A percentile compares a stretch with the other conserved stretches of the same genome.
Evolutionary conservation across 2,329 filamentous ascomycete species (phyloP).

Genomic region (Arthrobotrys megalospora): DNA sequence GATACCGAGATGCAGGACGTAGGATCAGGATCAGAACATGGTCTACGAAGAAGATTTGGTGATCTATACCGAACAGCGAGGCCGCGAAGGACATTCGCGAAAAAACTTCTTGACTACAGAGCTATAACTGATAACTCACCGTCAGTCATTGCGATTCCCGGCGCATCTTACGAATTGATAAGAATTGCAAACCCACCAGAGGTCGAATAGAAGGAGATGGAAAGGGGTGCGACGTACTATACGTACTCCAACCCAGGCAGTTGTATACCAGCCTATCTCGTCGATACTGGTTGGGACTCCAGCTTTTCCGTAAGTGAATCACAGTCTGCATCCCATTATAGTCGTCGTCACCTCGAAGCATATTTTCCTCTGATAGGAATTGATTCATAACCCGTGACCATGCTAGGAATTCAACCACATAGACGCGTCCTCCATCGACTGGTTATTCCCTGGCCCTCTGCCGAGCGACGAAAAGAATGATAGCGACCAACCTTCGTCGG

Average conservation of each 20-base stretch:
- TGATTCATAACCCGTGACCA: too few relatives aligned
- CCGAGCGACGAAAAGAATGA: conserved; percentile 8
- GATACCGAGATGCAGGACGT: too few relatives aligned
- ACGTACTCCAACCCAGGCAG: not conserved
- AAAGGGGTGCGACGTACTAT: not conserved
- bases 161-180: too few relatives aligned
- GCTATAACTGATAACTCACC: too few relatives aligned
- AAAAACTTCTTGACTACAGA: too few relatives aligned
- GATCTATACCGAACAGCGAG: too few relatives aligned
- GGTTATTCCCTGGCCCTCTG: conserved; percentile 9
- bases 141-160: too few relatives aligned
- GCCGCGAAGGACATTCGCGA: too few relatives aligned
- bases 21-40: too few relatives aligned
- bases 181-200: not conserved
- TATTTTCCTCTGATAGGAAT: too few relatives aligned
- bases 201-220: not conserved
- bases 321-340: too few relatives aligned
- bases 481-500: not conserved
- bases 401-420: not conserved
- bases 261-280: not conserved
- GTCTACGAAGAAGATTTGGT: too few relatives aligned
- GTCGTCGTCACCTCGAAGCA: not conserved
- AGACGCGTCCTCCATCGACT: not conserved
- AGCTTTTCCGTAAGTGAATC: not conserved
- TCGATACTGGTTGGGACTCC: not conserved